These are phyloP conservation scores for Camptophora hylomeconis DNA, from an alignment of 2,329 filamentous ascomycete species.

Conservation along the genomic window DNA sequence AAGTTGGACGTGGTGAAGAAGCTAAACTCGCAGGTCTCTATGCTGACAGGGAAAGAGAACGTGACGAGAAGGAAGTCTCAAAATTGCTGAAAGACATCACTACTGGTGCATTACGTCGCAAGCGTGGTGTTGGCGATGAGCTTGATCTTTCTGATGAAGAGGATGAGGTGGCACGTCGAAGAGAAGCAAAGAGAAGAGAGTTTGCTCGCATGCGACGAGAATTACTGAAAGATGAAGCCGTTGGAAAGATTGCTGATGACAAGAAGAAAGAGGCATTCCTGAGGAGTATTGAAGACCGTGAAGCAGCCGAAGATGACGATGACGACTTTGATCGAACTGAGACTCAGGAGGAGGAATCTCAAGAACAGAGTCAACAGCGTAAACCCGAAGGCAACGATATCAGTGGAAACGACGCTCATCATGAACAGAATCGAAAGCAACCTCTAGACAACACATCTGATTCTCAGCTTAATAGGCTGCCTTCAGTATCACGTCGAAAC, in stretches of 20 bases:
- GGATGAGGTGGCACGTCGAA: conserved; percentile 65
- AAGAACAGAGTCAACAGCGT: conserved; percentile 19
- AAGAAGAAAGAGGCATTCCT: conserved; percentile 85
- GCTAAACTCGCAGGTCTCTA: conserved; percentile 72
- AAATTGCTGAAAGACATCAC: conserved; percentile 90
- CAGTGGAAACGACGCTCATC: conserved; percentile 14
- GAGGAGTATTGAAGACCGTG: conserved; percentile 72
- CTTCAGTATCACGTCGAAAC: conserved; percentile 50
- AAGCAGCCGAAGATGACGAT: conserved; percentile 57
- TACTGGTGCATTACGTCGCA: conserved; percentile 72
- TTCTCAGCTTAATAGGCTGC: conserved; percentile 42
- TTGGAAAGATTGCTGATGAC: conserved; percentile 81
- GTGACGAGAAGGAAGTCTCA: conserved; percentile 76
- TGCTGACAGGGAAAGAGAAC: conserved; percentile 65
- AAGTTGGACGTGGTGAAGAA: conserved; percentile 64
- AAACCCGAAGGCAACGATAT: background rate
- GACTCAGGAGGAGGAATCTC: conserved; percentile 21
- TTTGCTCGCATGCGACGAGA: conserved; percentile 87
- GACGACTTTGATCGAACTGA: conserved; percentile 46
- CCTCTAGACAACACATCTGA: conserved; percentile 26
- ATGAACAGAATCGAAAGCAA: conserved; percentile 18
- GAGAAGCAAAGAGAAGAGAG: conserved; percentile 71
- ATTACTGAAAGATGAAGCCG: conserved; percentile 73
- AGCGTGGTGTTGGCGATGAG: conserved; percentile 58
- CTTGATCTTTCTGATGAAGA: conserved; percentile 84